A percentile compares a stretch with the other conserved stretches of the same genome.
Conservation (phyloP, 495 filamentous ascomycete genomes). For the Trichocladium uniseriatum region DNA sequence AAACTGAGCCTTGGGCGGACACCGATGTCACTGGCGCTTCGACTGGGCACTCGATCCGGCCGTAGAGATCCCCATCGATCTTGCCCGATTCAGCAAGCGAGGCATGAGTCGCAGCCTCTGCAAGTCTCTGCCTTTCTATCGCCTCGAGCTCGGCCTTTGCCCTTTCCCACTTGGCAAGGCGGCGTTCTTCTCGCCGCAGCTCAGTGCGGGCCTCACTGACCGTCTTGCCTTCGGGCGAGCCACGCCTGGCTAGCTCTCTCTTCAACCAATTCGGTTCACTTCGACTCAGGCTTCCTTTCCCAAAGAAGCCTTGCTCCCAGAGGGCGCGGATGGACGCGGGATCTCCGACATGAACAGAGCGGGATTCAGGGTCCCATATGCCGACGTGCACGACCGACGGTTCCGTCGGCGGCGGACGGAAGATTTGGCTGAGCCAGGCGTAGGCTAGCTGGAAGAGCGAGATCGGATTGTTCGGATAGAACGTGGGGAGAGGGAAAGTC, state of each 20-base stretch:
- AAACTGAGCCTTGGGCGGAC: not conserved
- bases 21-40: not conserved
- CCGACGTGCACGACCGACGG: conserved; percentile 56
- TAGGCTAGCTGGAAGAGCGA: conserved; percentile 72
- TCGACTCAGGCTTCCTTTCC: conserved; percentile 83
- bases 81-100: not conserved
- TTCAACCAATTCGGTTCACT: conserved; percentile 92
- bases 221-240: conserved; percentile 42
- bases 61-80: not conserved
- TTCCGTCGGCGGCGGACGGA: conserved; percentile 59
- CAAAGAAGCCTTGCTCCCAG: conserved; percentile 95
- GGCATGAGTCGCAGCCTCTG: conserved; percentile 42
- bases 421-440: conserved; percentile 61
- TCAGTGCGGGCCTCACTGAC: conserved; percentile 72
- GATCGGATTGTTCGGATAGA: conserved; percentile 88
- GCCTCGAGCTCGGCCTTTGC: conserved; percentile 75
- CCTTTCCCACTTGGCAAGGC: conserved; percentile 76
- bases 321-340: conserved; percentile 61
- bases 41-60: not conserved
- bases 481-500: conserved; percentile 69
- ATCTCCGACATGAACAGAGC: conserved; percentile 79
- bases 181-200: conserved; percentile 66
- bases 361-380: conserved; percentile 66
- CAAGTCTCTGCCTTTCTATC: conserved; percentile 59
- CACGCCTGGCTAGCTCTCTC: conserved; percentile 63